Conservation (phyloP, 106 monocot genomes). For the Apostasia shenzhenica region DNA sequence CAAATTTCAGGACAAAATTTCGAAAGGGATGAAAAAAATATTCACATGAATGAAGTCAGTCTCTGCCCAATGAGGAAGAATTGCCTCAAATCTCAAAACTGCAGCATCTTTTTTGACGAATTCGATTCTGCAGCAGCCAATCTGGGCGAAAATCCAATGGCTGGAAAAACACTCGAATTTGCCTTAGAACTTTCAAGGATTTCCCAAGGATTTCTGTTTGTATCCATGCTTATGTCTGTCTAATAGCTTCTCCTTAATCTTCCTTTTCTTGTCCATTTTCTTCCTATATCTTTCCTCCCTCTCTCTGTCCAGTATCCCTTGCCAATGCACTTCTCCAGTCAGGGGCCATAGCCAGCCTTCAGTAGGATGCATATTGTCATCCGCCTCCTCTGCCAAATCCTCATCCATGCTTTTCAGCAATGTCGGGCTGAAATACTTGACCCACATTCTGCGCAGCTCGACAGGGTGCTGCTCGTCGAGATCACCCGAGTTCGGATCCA, state of each 20-base stretch:
- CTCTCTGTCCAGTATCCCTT: slow-evolving; percentile 62
- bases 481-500: slow-evolving; percentile 56
- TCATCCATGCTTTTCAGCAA: slow-evolving; percentile 93
- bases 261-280: slow-evolving; percentile 86
- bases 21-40: too few species aligned
- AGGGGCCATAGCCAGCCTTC: slow-evolving; percentile 71
- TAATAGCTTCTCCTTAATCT: slow-evolving; percentile 60
- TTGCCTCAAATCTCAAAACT: too few species aligned
- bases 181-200: slow-evolving; percentile 8
- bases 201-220: slow-evolving; percentile 74
- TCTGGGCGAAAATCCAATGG: too few species aligned
- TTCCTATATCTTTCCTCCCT: slow-evolving; percentile 69
- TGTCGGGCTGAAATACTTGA: slow-evolving; percentile 51
- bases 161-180: too few species aligned
- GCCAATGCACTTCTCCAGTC: slow-evolving; percentile 87
- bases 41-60: too few species aligned
- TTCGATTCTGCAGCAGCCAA: too few species aligned
- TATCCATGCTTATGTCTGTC: slow-evolving; percentile 82
- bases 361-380: slow-evolving; percentile 37
- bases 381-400: slow-evolving; percentile 89
- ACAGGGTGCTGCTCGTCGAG: slow-evolving; percentile 65
- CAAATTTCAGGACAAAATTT: too few species aligned
- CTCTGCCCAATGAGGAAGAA: too few species aligned
- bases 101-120: too few species aligned
- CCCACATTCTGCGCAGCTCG: slow-evolving; percentile 63